Conservation (phyloP, 2,329 filamentous ascomycete genomes). For the Aspergillus nomiae region DNA sequence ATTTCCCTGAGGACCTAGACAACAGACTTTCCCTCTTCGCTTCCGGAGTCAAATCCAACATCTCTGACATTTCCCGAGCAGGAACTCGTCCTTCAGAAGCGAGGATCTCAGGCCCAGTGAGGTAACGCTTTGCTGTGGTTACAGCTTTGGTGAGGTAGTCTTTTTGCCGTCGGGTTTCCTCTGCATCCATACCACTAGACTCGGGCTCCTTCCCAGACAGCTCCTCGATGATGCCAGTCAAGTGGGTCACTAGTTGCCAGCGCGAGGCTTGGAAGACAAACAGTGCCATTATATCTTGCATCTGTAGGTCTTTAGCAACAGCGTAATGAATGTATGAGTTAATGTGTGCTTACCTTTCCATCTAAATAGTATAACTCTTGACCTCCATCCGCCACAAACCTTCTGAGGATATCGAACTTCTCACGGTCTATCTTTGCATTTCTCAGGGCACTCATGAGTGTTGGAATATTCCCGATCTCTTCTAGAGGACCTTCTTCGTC, state of each 20-base stretch:
- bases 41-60: constrained; percentile 33
- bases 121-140: constrained; percentile 75
- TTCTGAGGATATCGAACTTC: constrained; percentile 80
- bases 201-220: constrained; percentile 49
- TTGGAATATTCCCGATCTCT: constrained; percentile 66
- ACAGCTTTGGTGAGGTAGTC: constrained; percentile 74
- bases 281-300: constrained; percentile 81
- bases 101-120: constrained; percentile 82
- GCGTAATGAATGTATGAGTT: neutral
- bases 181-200: constrained; percentile 44
- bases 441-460: constrained; percentile 69
- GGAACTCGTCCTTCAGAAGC: constrained; percentile 61
- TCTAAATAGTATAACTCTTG: constrained; percentile 76
- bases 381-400: constrained; percentile 75
- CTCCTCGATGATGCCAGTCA: constrained; percentile 66
- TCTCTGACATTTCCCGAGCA: constrained; percentile 21
- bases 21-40: constrained; percentile 28
- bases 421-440: constrained; percentile 81
- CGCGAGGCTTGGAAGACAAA: constrained; percentile 90
- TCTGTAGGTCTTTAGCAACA: constrained; percentile 44
- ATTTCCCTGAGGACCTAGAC: constrained; percentile 22
- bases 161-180: constrained; percentile 52
- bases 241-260: constrained; percentile 69
- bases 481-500: constrained; percentile 50
- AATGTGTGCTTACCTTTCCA: constrained; percentile 49